Evolutionary conservation across 1,284 basidiomycete species (phyloP).

Genomic region (Puccinia sorghi): DNA sequence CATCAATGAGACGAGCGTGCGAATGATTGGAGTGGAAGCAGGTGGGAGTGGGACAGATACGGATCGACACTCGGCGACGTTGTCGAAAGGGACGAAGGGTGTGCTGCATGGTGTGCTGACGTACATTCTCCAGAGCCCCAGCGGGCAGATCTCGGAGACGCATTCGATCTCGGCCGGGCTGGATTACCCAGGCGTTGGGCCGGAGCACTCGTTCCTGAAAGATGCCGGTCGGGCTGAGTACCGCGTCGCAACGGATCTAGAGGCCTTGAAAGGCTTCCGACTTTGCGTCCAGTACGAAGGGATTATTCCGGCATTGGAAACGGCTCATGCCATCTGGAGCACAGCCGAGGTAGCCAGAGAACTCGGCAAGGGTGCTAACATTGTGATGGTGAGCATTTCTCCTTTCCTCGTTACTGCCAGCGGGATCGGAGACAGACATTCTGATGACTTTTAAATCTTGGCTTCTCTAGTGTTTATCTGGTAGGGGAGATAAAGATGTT

Average conservation of each 20-base stretch:
- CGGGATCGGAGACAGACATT: background rate
- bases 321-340: constrained; percentile 92
- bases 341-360: constrained; percentile 81
- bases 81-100: constrained; percentile 83
- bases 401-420: background rate
- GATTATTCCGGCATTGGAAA: constrained; percentile 96
- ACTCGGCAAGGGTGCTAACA: constrained; percentile 76
- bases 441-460: background rate
- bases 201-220: constrained; percentile 96
- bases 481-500: constrained; percentile 91
- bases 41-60: constrained; percentile 77
- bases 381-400: constrained; percentile 74
- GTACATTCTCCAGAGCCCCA: constrained; percentile 78
- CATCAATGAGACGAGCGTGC: constrained; percentile 77
- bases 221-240: constrained; percentile 92
- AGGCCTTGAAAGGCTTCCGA: constrained; percentile 89
- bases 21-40: constrained; percentile 87
- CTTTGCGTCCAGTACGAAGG: constrained; percentile 89
- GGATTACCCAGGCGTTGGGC: constrained; percentile 83
- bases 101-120: constrained; percentile 95
- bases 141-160: constrained; percentile 95
- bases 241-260: constrained; percentile 85
- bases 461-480: constrained; percentile 65
- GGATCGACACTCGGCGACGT: constrained; percentile 83
- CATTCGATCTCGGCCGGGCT: constrained; percentile 96